Percentiles rank a stretch among this genome's conserved stretches.
Evolutionary conservation across 2,329 filamentous ascomycete genomes (phyloP).

Genomic region (Penicillium sp.): DNA sequence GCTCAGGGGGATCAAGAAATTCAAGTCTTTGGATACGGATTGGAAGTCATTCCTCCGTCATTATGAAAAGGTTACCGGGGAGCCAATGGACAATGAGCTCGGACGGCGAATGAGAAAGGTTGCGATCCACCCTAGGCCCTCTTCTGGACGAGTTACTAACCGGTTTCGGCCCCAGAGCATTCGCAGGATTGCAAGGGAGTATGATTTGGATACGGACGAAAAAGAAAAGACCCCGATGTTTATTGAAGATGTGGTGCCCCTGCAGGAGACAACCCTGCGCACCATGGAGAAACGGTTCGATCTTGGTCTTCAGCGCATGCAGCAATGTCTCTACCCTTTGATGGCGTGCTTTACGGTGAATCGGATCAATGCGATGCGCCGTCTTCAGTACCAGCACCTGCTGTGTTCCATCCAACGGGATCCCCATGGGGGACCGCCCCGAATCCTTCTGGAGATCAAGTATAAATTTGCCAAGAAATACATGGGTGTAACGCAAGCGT

Average conservation of each 20-base stretch:
- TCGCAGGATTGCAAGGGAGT: slow-evolving; percentile 19
- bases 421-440: slow-evolving; percentile 14
- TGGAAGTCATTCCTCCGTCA: no score
- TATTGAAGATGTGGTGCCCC: slow-evolving; percentile 19
- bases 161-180: no score
- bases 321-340: slow-evolving; percentile 19
- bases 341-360: slow-evolving; percentile 17
- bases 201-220: slow-evolving; percentile 15
- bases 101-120: no score
- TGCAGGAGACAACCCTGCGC: slow-evolving; percentile 13
- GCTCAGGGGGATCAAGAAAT: no score
- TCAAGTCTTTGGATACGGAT: no score
- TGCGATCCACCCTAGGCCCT: no score
- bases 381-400: slow-evolving; percentile 18
- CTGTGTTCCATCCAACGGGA: slow-evolving; percentile 14
- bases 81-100: no score
- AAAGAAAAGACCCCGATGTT: slow-evolving; percentile 18
- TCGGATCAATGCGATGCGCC: slow-evolving; percentile 9
- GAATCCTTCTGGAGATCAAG: slow-evolving; percentile 14
- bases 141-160: no score
- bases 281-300: slow-evolving; percentile 19
- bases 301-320: slow-evolving; percentile 15
- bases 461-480: slow-evolving; percentile 17
- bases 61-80: no score
- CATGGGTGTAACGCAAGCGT: slow-evolving; percentile 13